Conservation (phyloP, 75 land plant species). For the Pseudotsuga menziesii region DNA sequence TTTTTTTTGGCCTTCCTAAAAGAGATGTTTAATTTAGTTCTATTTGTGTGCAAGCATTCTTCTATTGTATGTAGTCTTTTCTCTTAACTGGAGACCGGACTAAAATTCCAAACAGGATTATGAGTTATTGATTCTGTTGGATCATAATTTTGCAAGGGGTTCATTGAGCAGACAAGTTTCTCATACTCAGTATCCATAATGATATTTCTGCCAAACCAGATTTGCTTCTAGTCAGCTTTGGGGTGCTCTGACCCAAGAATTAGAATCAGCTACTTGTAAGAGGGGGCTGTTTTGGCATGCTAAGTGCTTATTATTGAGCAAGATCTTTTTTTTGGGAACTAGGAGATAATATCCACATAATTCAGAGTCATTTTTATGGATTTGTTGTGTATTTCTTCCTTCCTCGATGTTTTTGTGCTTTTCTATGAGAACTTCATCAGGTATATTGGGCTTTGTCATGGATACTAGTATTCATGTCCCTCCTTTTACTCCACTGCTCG, state of each 20-base stretch:
- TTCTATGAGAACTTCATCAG: not conserved
- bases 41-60: not conserved
- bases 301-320: not conserved
- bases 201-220: not conserved
- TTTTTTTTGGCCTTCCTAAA: not conserved
- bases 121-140: not conserved
- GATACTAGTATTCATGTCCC: not conserved
- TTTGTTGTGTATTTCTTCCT: not conserved
- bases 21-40: not conserved
- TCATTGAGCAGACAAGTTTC: not conserved
- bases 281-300: not conserved
- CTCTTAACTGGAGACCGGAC: not conserved
- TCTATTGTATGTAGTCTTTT: not conserved
- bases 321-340: not conserved
- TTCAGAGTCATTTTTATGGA: not conserved
- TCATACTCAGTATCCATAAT: not conserved
- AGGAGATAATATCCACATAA: not conserved
- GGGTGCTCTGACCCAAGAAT: not conserved
- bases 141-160: not conserved
- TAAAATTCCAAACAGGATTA: not conserved
- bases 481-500: too few species aligned
- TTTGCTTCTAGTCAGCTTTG: not conserved
- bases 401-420: not conserved
- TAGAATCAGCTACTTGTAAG: not conserved
- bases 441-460: not conserved